These are phyloP conservation scores for Suhomyces xylopsoci DNA, from an alignment of 805 yeast genomes.

Conservation along the genomic window DNA sequence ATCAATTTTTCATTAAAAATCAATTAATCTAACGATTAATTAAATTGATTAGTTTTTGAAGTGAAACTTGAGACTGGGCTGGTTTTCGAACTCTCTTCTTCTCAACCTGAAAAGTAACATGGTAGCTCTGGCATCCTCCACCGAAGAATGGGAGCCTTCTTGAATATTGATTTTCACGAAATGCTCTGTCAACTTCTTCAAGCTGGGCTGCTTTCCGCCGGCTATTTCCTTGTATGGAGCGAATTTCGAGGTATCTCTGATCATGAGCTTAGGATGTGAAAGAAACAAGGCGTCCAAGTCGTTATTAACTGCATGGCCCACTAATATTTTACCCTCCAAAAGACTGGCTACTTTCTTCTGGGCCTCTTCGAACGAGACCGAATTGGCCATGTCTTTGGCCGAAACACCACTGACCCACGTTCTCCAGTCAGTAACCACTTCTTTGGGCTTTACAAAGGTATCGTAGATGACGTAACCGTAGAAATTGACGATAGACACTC, in stretches of 20 bases:
- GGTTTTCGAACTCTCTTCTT: slow-evolving; percentile 57
- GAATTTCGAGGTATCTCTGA: slow-evolving; percentile 73
- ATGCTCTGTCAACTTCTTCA: slow-evolving; percentile 61
- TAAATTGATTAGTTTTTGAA: background rate
- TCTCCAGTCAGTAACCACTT: slow-evolving; percentile 83
- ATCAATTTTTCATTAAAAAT: no score
- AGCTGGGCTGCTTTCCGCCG: slow-evolving; percentile 67
- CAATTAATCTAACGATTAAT: no score
- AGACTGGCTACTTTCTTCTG: slow-evolving; percentile 54
- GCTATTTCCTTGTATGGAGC: slow-evolving; percentile 56
- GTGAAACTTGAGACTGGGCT: slow-evolving; percentile 2
- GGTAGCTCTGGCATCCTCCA: slow-evolving; percentile 86
- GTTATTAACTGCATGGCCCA: slow-evolving; percentile 84
- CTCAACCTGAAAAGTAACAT: slow-evolving; percentile 72
- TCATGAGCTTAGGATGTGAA: slow-evolving; percentile 60
- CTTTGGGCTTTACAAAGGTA: slow-evolving; percentile 70
- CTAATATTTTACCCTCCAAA: slow-evolving; percentile 54
- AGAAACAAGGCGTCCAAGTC: slow-evolving; percentile 68
- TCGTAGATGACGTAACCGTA: slow-evolving; percentile 73
- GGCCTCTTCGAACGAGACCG: slow-evolving; percentile 65
- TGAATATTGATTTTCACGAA: slow-evolving; percentile 64
- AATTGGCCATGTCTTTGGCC: slow-evolving; percentile 65
- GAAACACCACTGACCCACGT: slow-evolving; percentile 89
- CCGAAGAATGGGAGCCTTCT: slow-evolving; percentile 74
- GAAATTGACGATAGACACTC: slow-evolving; percentile 84